Evolutionary conservation across 495 filamentous ascomycete species (phyloP).

Genomic region (Aeminium ludgeri): DNA sequence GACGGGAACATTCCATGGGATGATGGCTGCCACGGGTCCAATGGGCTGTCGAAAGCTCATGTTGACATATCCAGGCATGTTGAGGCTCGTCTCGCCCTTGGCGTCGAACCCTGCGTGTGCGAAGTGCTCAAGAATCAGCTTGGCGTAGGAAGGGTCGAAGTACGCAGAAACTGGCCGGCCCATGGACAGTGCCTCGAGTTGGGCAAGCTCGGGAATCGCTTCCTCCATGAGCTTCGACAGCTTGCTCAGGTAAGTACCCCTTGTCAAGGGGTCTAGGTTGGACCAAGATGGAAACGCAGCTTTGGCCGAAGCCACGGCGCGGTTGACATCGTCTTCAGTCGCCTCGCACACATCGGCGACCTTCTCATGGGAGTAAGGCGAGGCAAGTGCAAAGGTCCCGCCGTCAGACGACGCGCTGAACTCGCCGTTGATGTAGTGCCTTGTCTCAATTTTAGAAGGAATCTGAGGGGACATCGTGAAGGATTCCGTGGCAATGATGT

Average conservation of each 20-base stretch:
- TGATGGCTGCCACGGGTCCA: conserved; percentile 25
- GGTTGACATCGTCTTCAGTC: conserved; percentile 35
- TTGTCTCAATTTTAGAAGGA: conserved; percentile 22
- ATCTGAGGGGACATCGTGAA: too few relatives aligned
- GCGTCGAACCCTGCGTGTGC: conserved; percentile 17
- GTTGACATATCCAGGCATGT: conserved; percentile 20
- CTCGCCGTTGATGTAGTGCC: conserved; percentile 36
- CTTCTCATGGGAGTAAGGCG: conserved; percentile 29
- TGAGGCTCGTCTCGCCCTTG: conserved; percentile 19
- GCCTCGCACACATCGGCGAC: conserved; percentile 33
- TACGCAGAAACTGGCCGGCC: conserved; percentile 28
- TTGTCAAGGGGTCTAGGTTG: conserved; percentile 27
- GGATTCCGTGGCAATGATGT: too few relatives aligned
- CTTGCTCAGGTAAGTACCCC: conserved; percentile 33
- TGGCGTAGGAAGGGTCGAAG: conserved; percentile 21
- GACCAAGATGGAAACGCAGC: conserved; percentile 43
- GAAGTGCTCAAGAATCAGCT: conserved; percentile 14
- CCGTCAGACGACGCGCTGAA: conserved; percentile 30
- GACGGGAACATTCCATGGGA: conserved; percentile 26
- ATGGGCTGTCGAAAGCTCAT: conserved; percentile 24
- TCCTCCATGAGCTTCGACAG: conserved; percentile 34
- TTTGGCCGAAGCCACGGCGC: conserved; percentile 41
- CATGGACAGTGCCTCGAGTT: conserved; percentile 38
- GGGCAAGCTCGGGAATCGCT: conserved; percentile 32
- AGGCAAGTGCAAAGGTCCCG: conserved; percentile 30